A percentile compares a stretch with the other conserved stretches of the same genome.
Conservation (phyloP, 225 moss, liverwort and hornwort species). For the Pseudoscleropodium purum region DNA sequence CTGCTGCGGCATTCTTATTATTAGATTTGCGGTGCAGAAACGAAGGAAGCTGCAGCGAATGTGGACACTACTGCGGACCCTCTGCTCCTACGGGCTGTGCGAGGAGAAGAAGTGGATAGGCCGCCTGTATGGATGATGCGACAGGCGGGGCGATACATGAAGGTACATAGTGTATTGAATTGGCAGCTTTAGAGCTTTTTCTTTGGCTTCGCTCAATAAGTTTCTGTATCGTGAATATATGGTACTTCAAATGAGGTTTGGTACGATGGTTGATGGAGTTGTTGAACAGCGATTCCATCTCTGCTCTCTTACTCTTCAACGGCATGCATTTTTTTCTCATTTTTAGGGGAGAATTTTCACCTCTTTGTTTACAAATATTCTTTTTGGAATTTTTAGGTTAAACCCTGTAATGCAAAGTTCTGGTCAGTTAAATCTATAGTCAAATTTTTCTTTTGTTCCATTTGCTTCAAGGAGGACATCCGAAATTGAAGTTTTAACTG, state of each 20-base stretch:
- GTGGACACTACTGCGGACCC: constrained; percentile 31
- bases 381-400: background rate
- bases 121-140: constrained; percentile 97
- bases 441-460: background rate
- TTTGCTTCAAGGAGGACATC: background rate
- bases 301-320: background rate
- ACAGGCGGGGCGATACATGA: constrained; percentile 89
- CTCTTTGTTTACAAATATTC: background rate
- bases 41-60: constrained; percentile 4
- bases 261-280: background rate
- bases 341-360: background rate
- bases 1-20: background rate
- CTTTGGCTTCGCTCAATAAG: background rate
- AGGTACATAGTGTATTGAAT: constrained; percentile 15
- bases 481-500: background rate
- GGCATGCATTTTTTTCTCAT: background rate
- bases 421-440: background rate
- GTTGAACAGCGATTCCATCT: background rate
- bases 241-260: background rate
- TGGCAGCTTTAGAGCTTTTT: background rate
- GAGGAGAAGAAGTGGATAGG: constrained; percentile 68
- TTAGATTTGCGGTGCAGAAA: constrained; percentile 1
- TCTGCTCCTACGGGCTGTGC: constrained; percentile 63
- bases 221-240: too few species aligned
- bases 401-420: background rate